Base-by-base conservation (phyloP, 352 stramenopile genomes). In the Elongisporangium senticosum region DNA sequence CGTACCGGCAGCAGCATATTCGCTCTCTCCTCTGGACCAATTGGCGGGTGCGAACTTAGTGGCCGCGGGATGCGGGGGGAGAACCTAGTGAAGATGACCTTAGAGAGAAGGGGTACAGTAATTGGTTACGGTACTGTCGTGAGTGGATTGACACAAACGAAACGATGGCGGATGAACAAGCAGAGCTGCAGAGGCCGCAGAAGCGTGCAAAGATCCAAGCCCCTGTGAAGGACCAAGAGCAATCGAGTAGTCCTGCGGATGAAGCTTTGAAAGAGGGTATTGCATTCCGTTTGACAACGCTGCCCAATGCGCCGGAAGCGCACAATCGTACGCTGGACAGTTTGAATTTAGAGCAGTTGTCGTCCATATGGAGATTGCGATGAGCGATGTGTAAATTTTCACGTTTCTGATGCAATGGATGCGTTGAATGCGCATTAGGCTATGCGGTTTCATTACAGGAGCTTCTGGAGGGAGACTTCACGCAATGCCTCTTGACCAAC, bases 401-500 rank as follows among this genome's bases (percentile, higher is more conserved):
- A 37, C 8, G 26, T 11, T 37, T 37, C 26, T 11, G 26, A 13
- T 11, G 26, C 26, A 37, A 37, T 37, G 7, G 33, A 43, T 43
- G 33, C 11, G 11, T 6, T 17, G 10, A 14, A 43, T 17, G 7
- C 28, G 28, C 7, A 14, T 17, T 43, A 43, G 33, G 13, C 8
- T 43, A 43, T 17, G 33, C 33, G 13, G 33, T 43, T 43, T 43
- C 33, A 15, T 43, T 43, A 10, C 33, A 43, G 4, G 79, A 86
- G 7, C 53, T 93, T 19, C 55, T 93, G 7, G 61, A 69, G 0
- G 85, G 83, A n/a, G 67, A 82, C 17, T 94, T 86, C 55, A 68
- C 68, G 10, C 67, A 63, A 11, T 86, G 73, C 24, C 60, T 94
- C n/a, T 58, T 94, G 39, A 90, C 79, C 54, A 94, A 89, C 64